phyloP scores from a whole-genome alignment of 2,329 filamentous ascomycete genomes.

The Verticillium dahliae region DNA sequence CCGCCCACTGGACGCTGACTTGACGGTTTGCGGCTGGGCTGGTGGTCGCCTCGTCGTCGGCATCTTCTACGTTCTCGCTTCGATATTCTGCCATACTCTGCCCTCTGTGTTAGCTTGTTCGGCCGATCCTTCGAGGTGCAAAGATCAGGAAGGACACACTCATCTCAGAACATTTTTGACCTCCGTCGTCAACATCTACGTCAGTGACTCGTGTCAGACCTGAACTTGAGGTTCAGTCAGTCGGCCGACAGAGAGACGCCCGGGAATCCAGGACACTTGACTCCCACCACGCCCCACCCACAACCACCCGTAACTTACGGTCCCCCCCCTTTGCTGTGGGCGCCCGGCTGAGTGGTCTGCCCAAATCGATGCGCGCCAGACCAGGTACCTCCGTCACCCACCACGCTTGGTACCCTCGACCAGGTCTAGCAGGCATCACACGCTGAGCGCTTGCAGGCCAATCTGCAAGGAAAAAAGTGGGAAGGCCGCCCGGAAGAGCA shows the following conservation, averaged over 20 bases:
- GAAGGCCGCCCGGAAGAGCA: background rate
- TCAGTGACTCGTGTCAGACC: background rate
- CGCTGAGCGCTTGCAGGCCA: slow-evolving; percentile 8
- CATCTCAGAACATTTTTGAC: background rate
- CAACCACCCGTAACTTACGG: slow-evolving; percentile 2
- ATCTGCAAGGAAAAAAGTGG: slow-evolving; percentile 11
- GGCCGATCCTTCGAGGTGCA: no score
- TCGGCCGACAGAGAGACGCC: background rate
- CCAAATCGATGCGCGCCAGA: background rate
- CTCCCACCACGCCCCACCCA: background rate
- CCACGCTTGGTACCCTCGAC: slow-evolving; percentile 3
- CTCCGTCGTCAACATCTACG: background rate
- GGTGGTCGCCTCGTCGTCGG: background rate
- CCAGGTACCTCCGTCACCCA: slow-evolving; percentile 2
- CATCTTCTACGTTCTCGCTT: background rate
- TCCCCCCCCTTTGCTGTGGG: background rate
- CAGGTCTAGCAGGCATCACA: slow-evolving; percentile 2
- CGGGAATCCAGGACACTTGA: background rate
- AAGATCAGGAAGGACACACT: background rate
- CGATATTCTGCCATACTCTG: no score
- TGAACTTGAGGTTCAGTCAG: background rate
- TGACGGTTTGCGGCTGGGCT: background rate
- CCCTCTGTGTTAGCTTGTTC: no score
- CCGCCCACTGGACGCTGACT: slow-evolving; percentile 1
- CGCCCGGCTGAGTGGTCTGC: background rate